These are phyloP conservation scores for Camellia sinensis DNA, from an alignment of 148 eudicot genomes.

Conservation along the genomic window DNA sequence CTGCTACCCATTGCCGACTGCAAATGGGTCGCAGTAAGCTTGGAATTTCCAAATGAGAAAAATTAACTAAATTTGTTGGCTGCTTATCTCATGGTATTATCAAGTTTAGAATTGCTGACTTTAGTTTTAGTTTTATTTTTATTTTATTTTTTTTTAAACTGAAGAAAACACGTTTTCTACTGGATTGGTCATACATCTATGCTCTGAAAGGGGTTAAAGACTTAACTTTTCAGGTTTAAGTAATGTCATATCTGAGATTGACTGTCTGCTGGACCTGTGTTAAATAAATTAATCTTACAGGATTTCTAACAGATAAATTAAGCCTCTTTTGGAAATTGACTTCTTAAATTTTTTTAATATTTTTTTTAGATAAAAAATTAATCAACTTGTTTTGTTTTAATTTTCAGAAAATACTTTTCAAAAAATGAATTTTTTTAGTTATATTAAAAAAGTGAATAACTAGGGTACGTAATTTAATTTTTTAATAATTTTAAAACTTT, in stretches of 20 bases:
- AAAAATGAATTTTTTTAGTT: too few species aligned
- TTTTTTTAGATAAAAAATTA: too few species aligned
- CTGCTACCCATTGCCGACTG: conserved; percentile 36
- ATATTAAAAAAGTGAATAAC: too few species aligned
- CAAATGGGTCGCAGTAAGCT: conserved; percentile 42
- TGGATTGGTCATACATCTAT: background rate
- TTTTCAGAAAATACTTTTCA: too few species aligned
- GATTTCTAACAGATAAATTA: background rate
- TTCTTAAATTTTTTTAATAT: too few species aligned
- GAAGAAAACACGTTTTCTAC: background rate
- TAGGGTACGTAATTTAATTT: too few species aligned
- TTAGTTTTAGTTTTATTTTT: background rate
- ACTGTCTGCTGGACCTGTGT: background rate
- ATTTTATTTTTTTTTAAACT: too few species aligned
- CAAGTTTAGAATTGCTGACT: background rate
- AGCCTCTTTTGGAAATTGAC: too few species aligned
- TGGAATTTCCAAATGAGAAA: conserved; percentile 39
- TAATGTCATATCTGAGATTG: too few species aligned
- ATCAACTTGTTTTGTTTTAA: too few species aligned
- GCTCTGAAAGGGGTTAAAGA: background rate
- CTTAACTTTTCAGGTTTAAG: too few species aligned
- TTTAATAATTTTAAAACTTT: too few species aligned
- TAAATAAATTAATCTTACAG: background rate
- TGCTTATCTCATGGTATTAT: background rate
- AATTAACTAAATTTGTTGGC: background rate